Evolutionary conservation across 768 basidiomycete genomes (phyloP).

Genomic region (Termitomyces sp.): DNA sequence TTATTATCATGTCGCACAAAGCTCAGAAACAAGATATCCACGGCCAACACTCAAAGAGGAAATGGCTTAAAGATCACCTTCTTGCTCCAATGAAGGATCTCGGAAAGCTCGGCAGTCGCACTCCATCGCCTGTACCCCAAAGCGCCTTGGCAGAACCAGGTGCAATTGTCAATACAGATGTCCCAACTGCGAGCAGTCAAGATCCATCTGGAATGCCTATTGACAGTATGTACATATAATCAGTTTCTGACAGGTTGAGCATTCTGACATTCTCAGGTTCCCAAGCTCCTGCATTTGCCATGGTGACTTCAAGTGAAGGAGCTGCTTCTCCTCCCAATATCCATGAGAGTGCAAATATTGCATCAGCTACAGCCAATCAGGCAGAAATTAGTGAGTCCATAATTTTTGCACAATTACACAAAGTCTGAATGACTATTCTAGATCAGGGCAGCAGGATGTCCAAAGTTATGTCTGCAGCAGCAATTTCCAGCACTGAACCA

Average conservation of each 20-base stretch:
- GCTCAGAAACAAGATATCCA: not conserved
- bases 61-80: not conserved
- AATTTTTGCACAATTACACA: no score
- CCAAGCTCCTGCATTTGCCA: not conserved
- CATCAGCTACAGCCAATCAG: not conserved
- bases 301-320: no score
- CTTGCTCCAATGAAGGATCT: not conserved
- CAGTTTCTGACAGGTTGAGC: not conserved
- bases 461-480: no score
- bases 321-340: not conserved
- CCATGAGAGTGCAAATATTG: not conserved
- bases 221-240: not conserved
- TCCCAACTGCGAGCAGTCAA: no score
- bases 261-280: not conserved
- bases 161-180: no score
- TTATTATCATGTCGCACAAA: no score
- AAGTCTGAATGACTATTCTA: no score
- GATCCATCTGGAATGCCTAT: no score
- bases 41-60: not conserved
- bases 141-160: not conserved
- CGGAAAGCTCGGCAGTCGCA: not conserved
- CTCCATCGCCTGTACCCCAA: not conserved
- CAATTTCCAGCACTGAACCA: no score
- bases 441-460: no score
- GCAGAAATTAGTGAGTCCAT: not conserved